Evolutionary conservation across 2,329 filamentous ascomycete species (phyloP).

Genomic region (Endocalyx cinctus): DNA sequence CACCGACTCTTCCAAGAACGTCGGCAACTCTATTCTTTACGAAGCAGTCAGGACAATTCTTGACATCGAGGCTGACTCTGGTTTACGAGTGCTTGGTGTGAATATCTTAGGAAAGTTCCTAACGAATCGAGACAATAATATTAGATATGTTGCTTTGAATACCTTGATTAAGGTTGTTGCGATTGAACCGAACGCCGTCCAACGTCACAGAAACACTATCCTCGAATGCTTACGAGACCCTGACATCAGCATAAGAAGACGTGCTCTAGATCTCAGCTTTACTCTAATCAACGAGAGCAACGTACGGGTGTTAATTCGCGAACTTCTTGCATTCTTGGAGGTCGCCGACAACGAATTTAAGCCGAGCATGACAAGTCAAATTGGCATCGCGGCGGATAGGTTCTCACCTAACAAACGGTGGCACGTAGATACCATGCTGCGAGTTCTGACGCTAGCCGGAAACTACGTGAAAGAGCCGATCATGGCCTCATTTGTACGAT

Average conservation of each 20-base stretch:
- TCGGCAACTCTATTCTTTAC: slow-evolving; percentile 96
- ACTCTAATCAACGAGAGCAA: slow-evolving; percentile 97
- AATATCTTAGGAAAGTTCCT: slow-evolving; percentile 98
- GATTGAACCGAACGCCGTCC: slow-evolving; percentile 95
- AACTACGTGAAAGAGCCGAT: slow-evolving; percentile 99
- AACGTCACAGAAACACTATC: slow-evolving; percentile 95
- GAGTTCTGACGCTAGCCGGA: slow-evolving; percentile 87
- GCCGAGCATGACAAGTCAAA: slow-evolving; percentile 95
- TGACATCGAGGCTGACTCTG: slow-evolving; percentile 96
- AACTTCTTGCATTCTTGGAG: slow-evolving; percentile 90
- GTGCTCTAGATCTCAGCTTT: slow-evolving; percentile 96
- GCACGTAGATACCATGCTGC: slow-evolving; percentile 97
- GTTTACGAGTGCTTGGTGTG: slow-evolving; percentile 87
- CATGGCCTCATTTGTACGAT: slow-evolving; percentile 88
- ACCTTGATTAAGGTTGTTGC: slow-evolving; percentile 97
- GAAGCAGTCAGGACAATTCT: slow-evolving; percentile 95
- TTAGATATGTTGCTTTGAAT: slow-evolving; percentile 95
- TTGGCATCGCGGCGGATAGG: slow-evolving; percentile 92
- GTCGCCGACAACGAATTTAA: slow-evolving; percentile 99
- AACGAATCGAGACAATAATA: slow-evolving; percentile 98
- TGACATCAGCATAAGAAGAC: slow-evolving; percentile 93
- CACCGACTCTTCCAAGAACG: slow-evolving; percentile 96
- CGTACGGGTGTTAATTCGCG: slow-evolving; percentile 86
- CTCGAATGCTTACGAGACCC: slow-evolving; percentile 93
- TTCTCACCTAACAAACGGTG: slow-evolving; percentile 96